These are phyloP conservation scores for Castanea sativa DNA, from an alignment of 306 rosid genomes.

Conservation along the genomic window DNA sequence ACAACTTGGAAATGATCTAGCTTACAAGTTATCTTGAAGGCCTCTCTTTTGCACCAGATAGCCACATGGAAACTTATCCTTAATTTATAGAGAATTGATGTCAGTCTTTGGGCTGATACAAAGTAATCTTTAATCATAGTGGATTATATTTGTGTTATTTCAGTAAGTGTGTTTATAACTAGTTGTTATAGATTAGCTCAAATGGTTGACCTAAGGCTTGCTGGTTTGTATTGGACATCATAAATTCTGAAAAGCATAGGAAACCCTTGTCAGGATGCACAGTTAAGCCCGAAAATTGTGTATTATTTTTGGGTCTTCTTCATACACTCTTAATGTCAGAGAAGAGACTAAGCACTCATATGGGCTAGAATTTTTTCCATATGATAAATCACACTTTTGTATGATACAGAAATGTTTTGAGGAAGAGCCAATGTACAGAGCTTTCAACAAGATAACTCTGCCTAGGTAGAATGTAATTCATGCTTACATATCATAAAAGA, in stretches of 20 bases:
- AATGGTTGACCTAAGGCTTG: neutral
- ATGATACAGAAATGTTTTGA: neutral
- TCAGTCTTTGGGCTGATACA: neutral
- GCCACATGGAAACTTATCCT: neutral
- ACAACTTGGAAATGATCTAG: neutral
- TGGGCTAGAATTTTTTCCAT: neutral
- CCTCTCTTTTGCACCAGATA: neutral
- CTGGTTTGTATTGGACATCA: neutral
- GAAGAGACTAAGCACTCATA: neutral
- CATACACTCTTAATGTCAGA: neutral
- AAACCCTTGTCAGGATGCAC: neutral
- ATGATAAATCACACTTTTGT: neutral
- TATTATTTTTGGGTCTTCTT: neutral
- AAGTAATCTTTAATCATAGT: neutral
- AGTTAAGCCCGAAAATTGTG: neutral
- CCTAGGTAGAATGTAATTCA: neutral
- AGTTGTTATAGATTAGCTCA: neutral
- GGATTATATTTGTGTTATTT: neutral
- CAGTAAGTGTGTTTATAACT: too few species aligned
- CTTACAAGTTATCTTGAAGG: neutral
- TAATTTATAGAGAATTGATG: neutral
- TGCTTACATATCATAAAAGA: neutral
- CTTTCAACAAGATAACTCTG: neutral
- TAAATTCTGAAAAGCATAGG: neutral
- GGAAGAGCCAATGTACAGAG: neutral